These are phyloP conservation scores for Fagopyrum esculentum DNA, from an alignment of 148 eudicot genomes.

Conservation along the genomic window DNA sequence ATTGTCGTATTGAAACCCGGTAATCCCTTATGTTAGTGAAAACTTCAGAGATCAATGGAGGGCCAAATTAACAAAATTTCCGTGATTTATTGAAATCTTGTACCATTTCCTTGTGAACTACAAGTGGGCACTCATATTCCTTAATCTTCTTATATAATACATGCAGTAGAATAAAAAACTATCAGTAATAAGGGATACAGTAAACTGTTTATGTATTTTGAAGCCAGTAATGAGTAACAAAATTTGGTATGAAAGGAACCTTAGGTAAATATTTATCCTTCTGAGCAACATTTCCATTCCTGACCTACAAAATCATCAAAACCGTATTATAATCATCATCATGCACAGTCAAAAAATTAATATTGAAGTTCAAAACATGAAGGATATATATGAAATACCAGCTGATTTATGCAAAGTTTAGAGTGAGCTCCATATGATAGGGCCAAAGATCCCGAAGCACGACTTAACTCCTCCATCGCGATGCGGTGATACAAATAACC, in stretches of 20 bases:
- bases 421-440: slow-evolving; percentile 97
- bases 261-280: slow-evolving; percentile 89
- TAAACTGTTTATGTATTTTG: background rate
- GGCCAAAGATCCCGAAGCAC: slow-evolving; percentile 96
- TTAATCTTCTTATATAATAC: background rate
- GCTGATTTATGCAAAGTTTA: slow-evolving; percentile 90
- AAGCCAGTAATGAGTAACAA: background rate
- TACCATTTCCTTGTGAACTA: background rate
- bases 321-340: slow-evolving; percentile 13
- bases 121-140: background rate
- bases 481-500: slow-evolving; percentile 97
- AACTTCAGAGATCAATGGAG: background rate
- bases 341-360: background rate
- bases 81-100: background rate
- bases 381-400: slow-evolving; percentile 39
- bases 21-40: background rate
- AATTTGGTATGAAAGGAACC: slow-evolving; percentile 28
- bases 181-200: background rate
- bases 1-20: background rate
- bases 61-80: background rate
- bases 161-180: background rate
- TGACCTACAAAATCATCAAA: slow-evolving; percentile 51
- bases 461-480: slow-evolving; percentile 97
- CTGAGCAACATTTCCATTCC: slow-evolving; percentile 78
- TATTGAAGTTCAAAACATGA: background rate